These are phyloP conservation scores for Hirsutella rhossiliensis DNA, from an alignment of 2,329 filamentous ascomycete species.

Conservation along the genomic window DNA sequence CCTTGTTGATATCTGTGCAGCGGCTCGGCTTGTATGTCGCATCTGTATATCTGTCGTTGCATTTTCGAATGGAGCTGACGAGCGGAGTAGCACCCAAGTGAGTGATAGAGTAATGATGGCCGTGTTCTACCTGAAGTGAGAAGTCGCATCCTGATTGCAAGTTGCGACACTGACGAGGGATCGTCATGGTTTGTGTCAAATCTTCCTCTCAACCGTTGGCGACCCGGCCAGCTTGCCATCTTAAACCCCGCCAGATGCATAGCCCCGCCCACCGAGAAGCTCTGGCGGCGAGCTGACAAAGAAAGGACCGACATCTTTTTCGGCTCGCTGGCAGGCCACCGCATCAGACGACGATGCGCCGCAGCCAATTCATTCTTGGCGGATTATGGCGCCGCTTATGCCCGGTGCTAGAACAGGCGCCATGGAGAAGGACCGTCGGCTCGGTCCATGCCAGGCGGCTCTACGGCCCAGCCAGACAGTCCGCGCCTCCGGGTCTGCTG, in stretches of 20 bases:
- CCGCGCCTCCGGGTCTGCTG: no score
- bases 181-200: no score
- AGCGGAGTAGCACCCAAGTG: no score
- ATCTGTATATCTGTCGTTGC: background rate
- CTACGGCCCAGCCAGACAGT: conserved; percentile 1
- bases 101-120: no score
- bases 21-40: background rate
- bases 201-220: no score
- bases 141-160: no score
- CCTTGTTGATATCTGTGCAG: background rate
- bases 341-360: conserved; percentile 13
- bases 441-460: conserved; percentile 2
- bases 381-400: conserved; percentile 54
- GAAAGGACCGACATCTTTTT: background rate
- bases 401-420: conserved; percentile 35
- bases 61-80: background rate
- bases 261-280: conserved; percentile 10
- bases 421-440: conserved; percentile 20
- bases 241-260: conserved; percentile 16
- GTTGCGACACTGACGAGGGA: no score
- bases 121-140: no score
- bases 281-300: no score
- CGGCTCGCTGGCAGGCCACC: background rate
- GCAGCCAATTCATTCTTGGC: conserved; percentile 30
- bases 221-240: no score